Base-by-base conservation (phyloP, 495 filamentous ascomycete species). In the Trichoderma gamsii region DNA sequence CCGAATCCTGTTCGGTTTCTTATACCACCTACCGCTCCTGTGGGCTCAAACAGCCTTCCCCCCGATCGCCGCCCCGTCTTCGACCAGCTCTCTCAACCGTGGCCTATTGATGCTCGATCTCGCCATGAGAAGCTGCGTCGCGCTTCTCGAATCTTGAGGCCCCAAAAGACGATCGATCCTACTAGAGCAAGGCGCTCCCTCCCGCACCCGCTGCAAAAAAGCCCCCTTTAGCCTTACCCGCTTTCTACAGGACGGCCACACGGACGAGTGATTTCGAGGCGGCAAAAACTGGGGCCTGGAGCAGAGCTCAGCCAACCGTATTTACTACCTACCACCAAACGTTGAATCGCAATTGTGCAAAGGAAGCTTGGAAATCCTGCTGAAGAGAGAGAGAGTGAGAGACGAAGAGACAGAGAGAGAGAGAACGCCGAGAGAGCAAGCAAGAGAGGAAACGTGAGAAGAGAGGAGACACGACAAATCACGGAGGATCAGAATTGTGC, bases 271-370 rank as follows among this genome's bases (percentile, higher is more conserved):
- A 61, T 61, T 61, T 61, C 56, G 56, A 61, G 25, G 56, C 56
- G 56, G 56, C 8, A 61, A 61, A 61, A 61, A 61, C 56, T 61
- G 56, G 56, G 56, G 56, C 52, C 23, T 59, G n/a, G 52, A 59
- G 29, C 29, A 29, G 29, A 25, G 52, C 27, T 61, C 27, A 32
- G 23, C 56, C 56, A 61, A 61, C 21, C 56, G 23, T 25, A 13
- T 32, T 27, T 32, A 61, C 16, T 25, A 32, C 49, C 44, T n/a
- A 11, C 49, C 49, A 52, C 18, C 49, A 18, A 4, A n/a, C 21
- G 44, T n/a, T 52, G 49, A n/a, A 52, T 4, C 6, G 35, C 35
- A 38, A 38, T 3, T 3, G 35, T 6, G 3, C 35, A 18, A n/a
- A 18, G 46, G 46, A 18, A 18, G n/a, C 15, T 18, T 6, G 46